Percentiles rank a stretch among this genome's conserved stretches.
Evolutionary conservation across 805 yeast species (phyloP).

Genomic region (Wickerhamiella domercqiae): DNA sequence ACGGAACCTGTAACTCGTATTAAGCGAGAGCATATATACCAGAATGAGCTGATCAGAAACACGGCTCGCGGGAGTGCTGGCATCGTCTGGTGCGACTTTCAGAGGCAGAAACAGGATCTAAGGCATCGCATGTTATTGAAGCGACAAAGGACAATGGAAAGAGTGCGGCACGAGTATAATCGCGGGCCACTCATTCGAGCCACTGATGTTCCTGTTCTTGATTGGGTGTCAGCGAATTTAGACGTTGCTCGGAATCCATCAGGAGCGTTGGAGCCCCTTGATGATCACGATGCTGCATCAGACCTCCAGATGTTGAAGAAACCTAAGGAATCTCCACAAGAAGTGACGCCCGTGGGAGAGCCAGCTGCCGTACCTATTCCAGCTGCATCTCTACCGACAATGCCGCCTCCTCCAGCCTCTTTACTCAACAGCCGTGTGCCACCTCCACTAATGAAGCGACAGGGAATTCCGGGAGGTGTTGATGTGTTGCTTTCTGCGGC

Average conservation of each 20-base stretch:
- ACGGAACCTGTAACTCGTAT: conserved; percentile 1
- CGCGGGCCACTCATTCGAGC: conserved; percentile 3
- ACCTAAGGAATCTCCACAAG: conserved; percentile 6
- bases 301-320: conserved; percentile 12
- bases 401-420: too few species aligned
- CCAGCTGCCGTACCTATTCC: not conserved
- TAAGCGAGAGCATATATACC: conserved; percentile 10
- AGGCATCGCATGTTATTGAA: conserved; percentile 15
- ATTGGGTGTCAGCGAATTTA: conserved; percentile 18
- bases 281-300: conserved; percentile 10
- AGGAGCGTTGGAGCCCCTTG: conserved; percentile 5
- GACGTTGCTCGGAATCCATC: conserved; percentile 6
- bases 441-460: too few species aligned
- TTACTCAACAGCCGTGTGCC: too few species aligned
- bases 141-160: conserved; percentile 14
- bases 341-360: conserved; percentile 1
- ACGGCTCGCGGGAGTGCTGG: conserved; percentile 16
- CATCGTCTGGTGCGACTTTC: conserved; percentile 21
- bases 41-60: conserved; percentile 11
- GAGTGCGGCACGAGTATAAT: conserved; percentile 18
- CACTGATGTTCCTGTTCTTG: conserved; percentile 12
- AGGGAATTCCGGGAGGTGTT: too few species aligned
- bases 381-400: too few species aligned
- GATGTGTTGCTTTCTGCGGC: too few species aligned
- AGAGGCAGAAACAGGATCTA: conserved; percentile 17